Evolutionary conservation across 73 alveolate species (phyloP).

Genomic region (Paramecium sonneborni): DNA sequence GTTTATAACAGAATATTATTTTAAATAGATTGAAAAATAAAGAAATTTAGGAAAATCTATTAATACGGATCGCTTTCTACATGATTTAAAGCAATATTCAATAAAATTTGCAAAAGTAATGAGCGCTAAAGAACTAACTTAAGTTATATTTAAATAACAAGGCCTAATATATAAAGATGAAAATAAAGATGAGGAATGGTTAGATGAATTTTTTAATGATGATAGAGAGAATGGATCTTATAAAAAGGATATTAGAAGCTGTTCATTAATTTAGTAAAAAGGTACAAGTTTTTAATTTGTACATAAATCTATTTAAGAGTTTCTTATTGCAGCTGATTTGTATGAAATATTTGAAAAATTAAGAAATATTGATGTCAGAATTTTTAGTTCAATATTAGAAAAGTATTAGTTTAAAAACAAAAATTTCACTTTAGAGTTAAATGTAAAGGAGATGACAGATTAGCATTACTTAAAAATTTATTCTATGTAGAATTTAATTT

Average conservation of each 20-base stretch:
- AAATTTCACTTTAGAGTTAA: no score
- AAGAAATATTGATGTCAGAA: background rate
- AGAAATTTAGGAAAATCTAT: background rate
- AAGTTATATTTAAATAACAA: background rate
- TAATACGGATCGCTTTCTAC: background rate
- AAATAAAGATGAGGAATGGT: background rate
- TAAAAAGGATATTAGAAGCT: background rate
- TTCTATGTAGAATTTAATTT: no score
- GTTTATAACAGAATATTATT: background rate
- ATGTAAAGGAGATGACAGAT: no score
- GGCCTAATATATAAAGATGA: background rate
- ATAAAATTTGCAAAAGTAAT: background rate
- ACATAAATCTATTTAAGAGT: background rate
- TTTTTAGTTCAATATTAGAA: background rate
- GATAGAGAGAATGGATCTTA: background rate
- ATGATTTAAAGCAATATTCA: background rate
- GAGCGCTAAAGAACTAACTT: background rate
- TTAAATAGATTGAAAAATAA: background rate
- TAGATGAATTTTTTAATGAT: background rate
- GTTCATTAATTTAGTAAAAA: background rate
- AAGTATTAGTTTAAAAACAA: no score
- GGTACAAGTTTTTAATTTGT: background rate
- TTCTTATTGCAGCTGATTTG: background rate
- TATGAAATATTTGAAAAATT: background rate
- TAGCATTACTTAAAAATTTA: no score